Conservation (phyloP, 1,139 yeast species). For the Yamadazyma trypodendri region DNA sequence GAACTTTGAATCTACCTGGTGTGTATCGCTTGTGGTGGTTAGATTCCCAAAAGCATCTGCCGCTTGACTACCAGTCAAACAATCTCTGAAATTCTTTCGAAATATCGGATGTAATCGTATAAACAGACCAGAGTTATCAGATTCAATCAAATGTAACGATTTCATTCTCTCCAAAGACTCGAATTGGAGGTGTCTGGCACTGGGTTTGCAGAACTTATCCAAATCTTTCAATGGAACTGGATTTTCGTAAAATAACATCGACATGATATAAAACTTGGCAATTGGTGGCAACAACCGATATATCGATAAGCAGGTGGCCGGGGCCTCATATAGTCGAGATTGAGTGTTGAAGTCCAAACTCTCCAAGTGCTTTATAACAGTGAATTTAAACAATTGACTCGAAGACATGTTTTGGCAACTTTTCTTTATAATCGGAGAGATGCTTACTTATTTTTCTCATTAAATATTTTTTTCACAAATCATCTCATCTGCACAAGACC, state of each 20-base stretch:
- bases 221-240: constrained; percentile 68
- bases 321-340: constrained; percentile 68
- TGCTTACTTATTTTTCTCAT: constrained; percentile 2
- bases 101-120: constrained; percentile 72
- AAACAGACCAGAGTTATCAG: constrained; percentile 52
- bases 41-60: constrained; percentile 47
- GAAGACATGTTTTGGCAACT: constrained; percentile 1
- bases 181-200: constrained; percentile 53
- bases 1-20: constrained; percentile 59
- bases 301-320: constrained; percentile 92
- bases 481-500: background rate
- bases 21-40: constrained; percentile 31
- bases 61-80: constrained; percentile 74
- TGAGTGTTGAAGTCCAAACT: constrained; percentile 85
- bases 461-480: constrained; percentile 1
- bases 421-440: constrained; percentile 1
- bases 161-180: constrained; percentile 80
- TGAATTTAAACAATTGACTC: constrained; percentile 38
- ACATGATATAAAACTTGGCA: constrained; percentile 86
- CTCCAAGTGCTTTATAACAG: constrained; percentile 87
- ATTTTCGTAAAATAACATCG: constrained; percentile 78
- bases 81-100: constrained; percentile 71
- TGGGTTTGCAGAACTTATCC: constrained; percentile 73
- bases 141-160: constrained; percentile 73
- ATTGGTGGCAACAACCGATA: constrained; percentile 83